These are phyloP conservation scores for Arthroderma sp. DNA, from an alignment of 2,329 filamentous ascomycete species.

Conservation along the genomic window DNA sequence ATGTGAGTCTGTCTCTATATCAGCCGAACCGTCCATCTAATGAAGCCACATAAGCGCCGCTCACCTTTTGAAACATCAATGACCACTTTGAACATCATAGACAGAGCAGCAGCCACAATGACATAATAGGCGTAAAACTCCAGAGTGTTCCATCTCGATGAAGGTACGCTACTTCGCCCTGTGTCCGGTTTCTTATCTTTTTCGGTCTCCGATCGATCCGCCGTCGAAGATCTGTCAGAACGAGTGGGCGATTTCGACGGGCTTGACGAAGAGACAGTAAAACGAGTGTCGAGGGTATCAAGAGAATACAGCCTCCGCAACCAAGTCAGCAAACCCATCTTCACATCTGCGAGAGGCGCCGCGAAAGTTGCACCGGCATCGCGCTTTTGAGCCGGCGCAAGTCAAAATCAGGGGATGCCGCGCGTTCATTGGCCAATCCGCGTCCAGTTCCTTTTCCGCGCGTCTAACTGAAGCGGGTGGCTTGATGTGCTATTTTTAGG, in stretches of 20 bases:
- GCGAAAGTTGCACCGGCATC: too few relatives aligned
- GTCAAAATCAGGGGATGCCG: too few relatives aligned
- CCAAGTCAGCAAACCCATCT: conserved; percentile 36
- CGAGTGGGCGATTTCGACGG: conserved; percentile 48
- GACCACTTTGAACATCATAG: conserved; percentile 82
- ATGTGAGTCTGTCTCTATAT: conserved; percentile 51
- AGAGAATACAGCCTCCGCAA: conserved; percentile 47
- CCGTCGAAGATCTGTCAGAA: conserved; percentile 25
- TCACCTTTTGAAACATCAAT: conserved; percentile 73
- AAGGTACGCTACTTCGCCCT: conserved; percentile 37
- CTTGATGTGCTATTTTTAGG: too few relatives aligned
- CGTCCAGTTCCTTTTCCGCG: too few relatives aligned
- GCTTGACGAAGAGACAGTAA: conserved; percentile 57
- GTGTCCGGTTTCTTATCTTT: conserved; percentile 2
- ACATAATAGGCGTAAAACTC: conserved; percentile 78
- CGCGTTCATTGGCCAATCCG: too few relatives aligned
- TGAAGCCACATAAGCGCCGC: conserved; percentile 15
- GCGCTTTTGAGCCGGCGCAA: too few relatives aligned
- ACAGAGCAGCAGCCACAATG: conserved; percentile 52
- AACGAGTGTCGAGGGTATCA: conserved; percentile 57
- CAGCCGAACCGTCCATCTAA: conserved; percentile 5
- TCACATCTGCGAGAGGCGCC: conserved; percentile 14
- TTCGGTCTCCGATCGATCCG: conserved; percentile 10
- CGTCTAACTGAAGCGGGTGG: too few relatives aligned
- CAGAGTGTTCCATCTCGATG: conserved; percentile 68